Evolutionary conservation across 208 protist genomes (phyloP).

Genomic region (Wallacemonas rigidus): DNA sequence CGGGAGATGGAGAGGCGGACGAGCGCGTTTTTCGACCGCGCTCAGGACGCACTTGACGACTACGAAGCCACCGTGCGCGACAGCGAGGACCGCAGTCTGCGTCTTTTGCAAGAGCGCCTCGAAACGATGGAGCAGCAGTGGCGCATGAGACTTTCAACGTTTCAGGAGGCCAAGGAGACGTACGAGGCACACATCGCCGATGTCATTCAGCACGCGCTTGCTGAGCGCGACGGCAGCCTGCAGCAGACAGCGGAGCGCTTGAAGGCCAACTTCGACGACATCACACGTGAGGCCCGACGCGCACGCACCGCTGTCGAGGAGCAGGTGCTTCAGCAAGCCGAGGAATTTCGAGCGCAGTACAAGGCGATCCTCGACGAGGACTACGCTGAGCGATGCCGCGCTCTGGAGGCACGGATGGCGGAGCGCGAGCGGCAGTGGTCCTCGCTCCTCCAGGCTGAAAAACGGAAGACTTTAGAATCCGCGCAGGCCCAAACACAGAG

Average conservation of each 20-base stretch:
- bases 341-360: constrained; percentile 49
- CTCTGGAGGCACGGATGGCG: constrained; percentile 38
- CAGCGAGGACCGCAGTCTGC: constrained; percentile 30
- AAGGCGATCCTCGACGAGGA: constrained; percentile 48
- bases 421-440: constrained; percentile 36
- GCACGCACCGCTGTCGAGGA: constrained; percentile 36
- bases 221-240: constrained; percentile 20
- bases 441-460: constrained; percentile 32
- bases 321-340: constrained; percentile 44
- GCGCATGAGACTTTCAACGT: constrained; percentile 26
- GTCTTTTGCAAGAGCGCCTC: constrained; percentile 33
- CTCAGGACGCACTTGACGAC: constrained; percentile 36
- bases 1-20: constrained; percentile 22
- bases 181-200: constrained; percentile 34
- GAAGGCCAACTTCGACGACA: background rate
- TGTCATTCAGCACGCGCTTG: constrained; percentile 26
- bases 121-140: constrained; percentile 41
- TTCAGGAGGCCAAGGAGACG: constrained; percentile 32
- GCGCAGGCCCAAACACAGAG: constrained; percentile 18
- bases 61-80: constrained; percentile 38
- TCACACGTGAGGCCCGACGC: constrained; percentile 12
- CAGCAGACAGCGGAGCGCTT: background rate
- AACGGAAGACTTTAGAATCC: constrained; percentile 21
- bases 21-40: constrained; percentile 37
- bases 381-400: constrained; percentile 28